Base-by-base conservation (phyloP, 73 alveolate genomes). In the Uronychia setigera region DNA sequence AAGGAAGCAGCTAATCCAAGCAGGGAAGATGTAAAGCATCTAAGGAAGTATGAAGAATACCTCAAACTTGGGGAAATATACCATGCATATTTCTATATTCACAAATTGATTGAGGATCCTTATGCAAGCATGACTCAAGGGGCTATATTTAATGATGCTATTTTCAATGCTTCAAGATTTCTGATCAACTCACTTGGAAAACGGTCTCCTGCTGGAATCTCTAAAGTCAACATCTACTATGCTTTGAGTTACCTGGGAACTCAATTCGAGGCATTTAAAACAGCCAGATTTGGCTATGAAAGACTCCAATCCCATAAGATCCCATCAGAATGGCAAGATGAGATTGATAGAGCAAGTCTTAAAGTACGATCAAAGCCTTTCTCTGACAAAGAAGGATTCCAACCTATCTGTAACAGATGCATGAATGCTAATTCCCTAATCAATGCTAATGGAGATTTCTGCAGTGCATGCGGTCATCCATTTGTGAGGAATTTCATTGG, bases 211-310 rank as follows among this genome's bases (percentile, higher is more conserved):
- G 75, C 58, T 1, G 97, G 97, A 26, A 90, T 93, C 77, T 60
- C 74, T 60, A 90, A 86, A 74, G 96, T 96, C 60, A 94, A 95
- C 89, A 85, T 97, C 58, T 97, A 91, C 92, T 95, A 95, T 78
- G 92, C 97, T 29, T 83, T 97, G 33, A 95, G 98, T 31, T 82
- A 87, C 57, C 81, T 97, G 11, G 98, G 98, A 25, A 80, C 89
- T 77, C 89, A 88, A 85, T 96, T 97, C 80, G 99, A 95, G 59
- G 98, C 99, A 28, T 98, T 77, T 87, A 94, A 95, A 91, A 95
- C 99, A 26, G 99, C 99, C 29, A 88, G 99, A 76, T 87, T 87
- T 78, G 99, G 99, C 34, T 98, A 95, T 92, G 98, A 98, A 82
- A 98, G 94, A 89, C 90, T 98, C 34, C 97, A 98, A 87, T 90